Evolutionary conservation across 1,284 basidiomycete species (phyloP).

Genomic region (Boletus mariae): DNA sequence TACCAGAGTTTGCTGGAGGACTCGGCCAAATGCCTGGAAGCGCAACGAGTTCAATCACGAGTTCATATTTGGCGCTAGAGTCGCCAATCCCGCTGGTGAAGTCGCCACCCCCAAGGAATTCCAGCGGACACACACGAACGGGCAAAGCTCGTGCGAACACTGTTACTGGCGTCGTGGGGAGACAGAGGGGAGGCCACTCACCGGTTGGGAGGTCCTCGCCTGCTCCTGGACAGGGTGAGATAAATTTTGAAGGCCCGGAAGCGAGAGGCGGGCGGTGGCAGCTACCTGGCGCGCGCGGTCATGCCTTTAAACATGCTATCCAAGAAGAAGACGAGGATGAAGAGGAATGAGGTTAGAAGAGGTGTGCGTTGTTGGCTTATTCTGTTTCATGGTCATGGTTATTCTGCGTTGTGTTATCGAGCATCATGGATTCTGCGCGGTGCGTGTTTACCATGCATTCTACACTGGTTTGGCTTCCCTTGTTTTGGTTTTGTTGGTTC

Average conservation of each 20-base stretch:
- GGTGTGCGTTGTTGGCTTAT: slow-evolving; percentile 3
- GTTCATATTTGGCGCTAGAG: slow-evolving; percentile 26
- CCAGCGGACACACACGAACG: slow-evolving; percentile 21
- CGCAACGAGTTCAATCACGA: slow-evolving; percentile 22
- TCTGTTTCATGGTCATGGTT: slow-evolving; percentile 4
- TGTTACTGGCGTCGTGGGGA: slow-evolving; percentile 21
- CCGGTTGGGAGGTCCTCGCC: slow-evolving; percentile 57
- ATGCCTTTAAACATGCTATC: slow-evolving; percentile 61
- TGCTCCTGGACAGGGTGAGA: slow-evolving; percentile 44
- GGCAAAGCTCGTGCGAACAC: slow-evolving; percentile 26
- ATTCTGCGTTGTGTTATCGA: slow-evolving; percentile 8
- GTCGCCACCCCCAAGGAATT: slow-evolving; percentile 42
- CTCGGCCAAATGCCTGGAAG: slow-evolving; percentile 64
- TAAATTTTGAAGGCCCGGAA: slow-evolving; percentile 46
- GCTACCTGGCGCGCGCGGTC: slow-evolving; percentile 59
- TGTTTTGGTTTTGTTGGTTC: slow-evolving; percentile 5
- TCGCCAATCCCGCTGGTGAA: slow-evolving; percentile 34
- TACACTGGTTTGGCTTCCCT: slow-evolving; percentile 1
- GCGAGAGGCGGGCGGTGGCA: slow-evolving; percentile 54
- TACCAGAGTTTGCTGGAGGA: slow-evolving; percentile 71
- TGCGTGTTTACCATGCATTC: slow-evolving; percentile 4
- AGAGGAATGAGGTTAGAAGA: slow-evolving; percentile 46
- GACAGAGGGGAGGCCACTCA: slow-evolving; percentile 50
- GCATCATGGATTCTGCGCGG: slow-evolving; percentile 10
- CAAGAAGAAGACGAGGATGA: slow-evolving; percentile 77